Percentiles rank a stretch among this genome's conserved stretches.
phyloP scores from a whole-genome alignment of 129 eudicot species.

The Kitagawia praeruptora region DNA sequence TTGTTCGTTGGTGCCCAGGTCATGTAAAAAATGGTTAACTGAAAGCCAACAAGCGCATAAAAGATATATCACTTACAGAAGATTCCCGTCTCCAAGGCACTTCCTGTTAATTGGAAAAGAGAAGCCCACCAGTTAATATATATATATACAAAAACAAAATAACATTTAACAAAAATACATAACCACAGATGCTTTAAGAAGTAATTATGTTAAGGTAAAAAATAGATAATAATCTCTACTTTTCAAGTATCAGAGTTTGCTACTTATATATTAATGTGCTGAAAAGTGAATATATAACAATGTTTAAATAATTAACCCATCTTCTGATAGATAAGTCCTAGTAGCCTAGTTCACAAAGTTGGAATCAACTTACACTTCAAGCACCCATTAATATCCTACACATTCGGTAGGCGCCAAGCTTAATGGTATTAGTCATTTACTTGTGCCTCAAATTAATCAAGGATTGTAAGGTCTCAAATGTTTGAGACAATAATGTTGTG shows the following conservation, averaged over 20 bases:
- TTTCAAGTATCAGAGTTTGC: neutral
- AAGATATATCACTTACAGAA: constrained; percentile 56
- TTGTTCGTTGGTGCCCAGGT: neutral
- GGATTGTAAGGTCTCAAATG: neutral
- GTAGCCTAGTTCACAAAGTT: neutral
- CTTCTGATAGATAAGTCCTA: neutral
- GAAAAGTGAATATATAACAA: neutral
- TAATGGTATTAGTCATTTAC: neutral
- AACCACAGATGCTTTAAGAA: neutral
- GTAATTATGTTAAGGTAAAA: neutral
- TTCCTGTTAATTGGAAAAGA: constrained; percentile 40
- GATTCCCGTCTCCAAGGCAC: constrained; percentile 74
- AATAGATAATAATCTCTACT: neutral
- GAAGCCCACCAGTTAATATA: neutral
- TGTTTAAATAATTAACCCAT: neutral
- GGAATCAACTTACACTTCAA: neutral
- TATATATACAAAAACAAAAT: neutral
- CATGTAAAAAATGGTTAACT: neutral
- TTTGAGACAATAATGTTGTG: neutral
- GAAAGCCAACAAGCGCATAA: neutral
- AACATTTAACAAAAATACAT: neutral
- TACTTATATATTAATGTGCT: neutral
- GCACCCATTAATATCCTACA: neutral
- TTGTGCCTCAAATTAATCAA: neutral
- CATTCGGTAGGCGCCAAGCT: neutral